A percentile compares a stretch with the other conserved stretches of the same genome.
phyloP scores from a whole-genome alignment of 495 filamentous ascomycete genomes.

The Sordaria brevicollis region DNA sequence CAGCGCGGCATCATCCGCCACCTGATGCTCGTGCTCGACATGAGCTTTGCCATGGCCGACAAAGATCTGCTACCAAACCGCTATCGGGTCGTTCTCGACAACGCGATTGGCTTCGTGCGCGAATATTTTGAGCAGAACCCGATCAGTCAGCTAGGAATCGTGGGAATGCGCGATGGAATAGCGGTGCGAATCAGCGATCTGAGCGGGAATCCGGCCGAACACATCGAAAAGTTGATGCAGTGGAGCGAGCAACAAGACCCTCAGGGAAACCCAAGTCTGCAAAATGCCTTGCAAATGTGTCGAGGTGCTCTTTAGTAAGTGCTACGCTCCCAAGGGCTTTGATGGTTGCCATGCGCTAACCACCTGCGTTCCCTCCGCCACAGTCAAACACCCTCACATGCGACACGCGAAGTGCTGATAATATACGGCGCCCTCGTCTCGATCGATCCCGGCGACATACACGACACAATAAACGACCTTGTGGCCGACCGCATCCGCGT shows the following conservation, averaged over 20 bases:
- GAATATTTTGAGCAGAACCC: constrained; percentile 99
- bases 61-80: constrained; percentile 87
- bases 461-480: constrained; percentile 71
- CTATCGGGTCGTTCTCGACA: constrained; percentile 70
- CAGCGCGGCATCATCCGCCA: constrained; percentile 96
- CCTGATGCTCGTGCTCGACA: constrained; percentile 82
- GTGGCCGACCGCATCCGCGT: constrained; percentile 75
- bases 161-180: constrained; percentile 86
- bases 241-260: constrained; percentile 66
- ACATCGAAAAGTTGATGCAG: constrained; percentile 63
- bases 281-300: constrained; percentile 94
- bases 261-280: constrained; percentile 78
- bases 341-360: not conserved
- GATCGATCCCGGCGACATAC: constrained; percentile 90
- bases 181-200: constrained; percentile 79
- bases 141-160: constrained; percentile 86
- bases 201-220: constrained; percentile 81
- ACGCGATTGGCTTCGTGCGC: constrained; percentile 76
- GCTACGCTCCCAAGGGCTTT: not conserved
- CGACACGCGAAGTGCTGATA: constrained; percentile 84
- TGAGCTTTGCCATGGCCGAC: constrained; percentile 86
- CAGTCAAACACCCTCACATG: constrained; percentile 83
- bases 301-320: constrained; percentile 74
- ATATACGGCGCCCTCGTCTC: constrained; percentile 85
- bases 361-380: not conserved